Evolutionary conservation across 352 stramenopile genomes (phyloP), one percentile per base, ranked within the genome.

Genomic region (Phytophthora rubi): DNA sequence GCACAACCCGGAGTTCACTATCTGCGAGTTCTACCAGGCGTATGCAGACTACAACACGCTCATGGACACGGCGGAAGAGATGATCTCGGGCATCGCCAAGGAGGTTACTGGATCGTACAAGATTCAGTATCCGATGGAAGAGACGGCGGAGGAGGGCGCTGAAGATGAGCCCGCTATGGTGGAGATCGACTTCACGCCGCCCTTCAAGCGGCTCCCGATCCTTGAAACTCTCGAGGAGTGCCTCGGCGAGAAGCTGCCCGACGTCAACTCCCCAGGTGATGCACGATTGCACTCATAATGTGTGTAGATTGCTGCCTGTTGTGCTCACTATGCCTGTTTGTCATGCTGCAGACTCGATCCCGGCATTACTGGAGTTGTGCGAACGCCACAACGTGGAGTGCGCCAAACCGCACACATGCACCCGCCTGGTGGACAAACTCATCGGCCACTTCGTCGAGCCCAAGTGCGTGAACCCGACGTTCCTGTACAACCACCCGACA

Each of bases 1-100:
- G 6, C 98, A 99, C 88, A 99, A 99, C 76, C 98, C 98, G 7
- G 98, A 99, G 83, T 99, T 99, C 79, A 99, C 98, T 5, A 99
- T 98, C 5, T 98, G 97, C 75, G 98, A 99, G 85, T 99, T 99
- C 73, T 99, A 99, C 79, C 83, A 97, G 82, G 98, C 98, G 7
- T 99, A 99, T 75, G 97, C 97, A 6, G 98, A 99, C 79, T 99
- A 99, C 87, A 82, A 99, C 71, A 95, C 98, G 67, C 83, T 99
- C 32, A 99, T 99, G 97, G 83, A 94, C 52, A 98, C 98, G 80
- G 98, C 97, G 6, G 97, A 99, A 80, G 93, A 99, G 56, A 95
- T 99, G 87, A 82, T 99, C 30, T 98, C 90, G 53, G 92, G 92
- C 28, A 97, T 99, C 73, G 98, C 99, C n/a, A 98, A 98, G 76